These are phyloP conservation scores for Geotrichum aggregatum DNA, from an alignment of 1,139 yeast species.

Conservation along the genomic window DNA sequence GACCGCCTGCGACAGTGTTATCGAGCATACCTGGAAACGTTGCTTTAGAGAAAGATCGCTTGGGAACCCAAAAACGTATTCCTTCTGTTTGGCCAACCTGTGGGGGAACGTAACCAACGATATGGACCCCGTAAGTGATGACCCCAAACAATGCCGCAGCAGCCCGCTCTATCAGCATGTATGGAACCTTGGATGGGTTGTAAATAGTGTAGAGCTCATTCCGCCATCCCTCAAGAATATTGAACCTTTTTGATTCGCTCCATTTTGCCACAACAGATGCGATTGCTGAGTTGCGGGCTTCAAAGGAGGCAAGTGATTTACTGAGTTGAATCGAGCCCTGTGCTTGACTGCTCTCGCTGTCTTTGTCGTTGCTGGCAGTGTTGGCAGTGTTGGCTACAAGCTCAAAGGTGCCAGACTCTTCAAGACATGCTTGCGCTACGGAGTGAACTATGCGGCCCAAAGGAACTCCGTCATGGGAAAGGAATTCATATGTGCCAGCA, in stretches of 20 bases:
- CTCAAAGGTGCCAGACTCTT: slow-evolving; percentile 37
- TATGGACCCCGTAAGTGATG: slow-evolving; percentile 83
- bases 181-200: slow-evolving; percentile 52
- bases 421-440: slow-evolving; percentile 44
- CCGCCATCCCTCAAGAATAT: slow-evolving; percentile 73
- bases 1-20: slow-evolving; percentile 92
- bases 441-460: slow-evolving; percentile 53
- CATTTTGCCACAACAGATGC: slow-evolving; percentile 46
- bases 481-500: slow-evolving; percentile 40
- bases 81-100: too few species aligned
- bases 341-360: slow-evolving; percentile 28
- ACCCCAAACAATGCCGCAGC: slow-evolving; percentile 79
- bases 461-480: slow-evolving; percentile 49
- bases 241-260: slow-evolving; percentile 42
- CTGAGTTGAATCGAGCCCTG: slow-evolving; percentile 42
- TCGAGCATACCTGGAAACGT: slow-evolving; percentile 91
- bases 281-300: slow-evolving; percentile 47
- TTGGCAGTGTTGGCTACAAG: too few species aligned
- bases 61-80: slow-evolving; percentile 73
- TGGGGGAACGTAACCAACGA: slow-evolving; percentile 65
- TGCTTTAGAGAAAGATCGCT: slow-evolving; percentile 68
- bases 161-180: slow-evolving; percentile 72
- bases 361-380: too few species aligned
- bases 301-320: slow-evolving; percentile 40
- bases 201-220: slow-evolving; percentile 74